Evolutionary conservation across 768 basidiomycete genomes (phyloP).

Genomic region (Mycena belliarum): DNA sequence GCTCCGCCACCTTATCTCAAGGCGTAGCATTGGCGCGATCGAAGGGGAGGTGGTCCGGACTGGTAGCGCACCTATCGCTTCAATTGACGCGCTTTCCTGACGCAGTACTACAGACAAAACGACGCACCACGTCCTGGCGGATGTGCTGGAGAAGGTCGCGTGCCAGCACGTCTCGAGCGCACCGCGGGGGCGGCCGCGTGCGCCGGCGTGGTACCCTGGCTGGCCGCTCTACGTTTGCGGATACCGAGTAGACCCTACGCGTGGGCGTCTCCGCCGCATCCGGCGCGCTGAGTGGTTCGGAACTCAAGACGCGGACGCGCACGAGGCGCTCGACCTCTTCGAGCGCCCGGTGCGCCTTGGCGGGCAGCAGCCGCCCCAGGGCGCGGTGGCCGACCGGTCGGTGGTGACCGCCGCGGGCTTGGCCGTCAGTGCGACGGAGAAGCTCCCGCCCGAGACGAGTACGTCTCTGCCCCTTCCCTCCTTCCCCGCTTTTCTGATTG

Average conservation of each 20-base stretch:
- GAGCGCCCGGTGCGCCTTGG: slow-evolving; percentile 25
- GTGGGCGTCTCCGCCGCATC: slow-evolving; percentile 44
- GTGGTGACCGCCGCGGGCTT: slow-evolving; percentile 51
- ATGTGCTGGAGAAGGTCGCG: slow-evolving; percentile 64
- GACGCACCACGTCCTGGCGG: slow-evolving; percentile 70
- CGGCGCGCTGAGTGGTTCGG: slow-evolving; percentile 38
- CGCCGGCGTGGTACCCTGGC: slow-evolving; percentile 65
- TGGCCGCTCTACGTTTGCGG: slow-evolving; percentile 78
- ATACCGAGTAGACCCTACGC: slow-evolving; percentile 64
- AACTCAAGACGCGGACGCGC: slow-evolving; percentile 35
- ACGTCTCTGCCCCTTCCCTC: slow-evolving; percentile 19
- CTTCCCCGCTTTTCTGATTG: neutral
- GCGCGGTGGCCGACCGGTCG: slow-evolving; percentile 40
- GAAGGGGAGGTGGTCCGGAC: slow-evolving; percentile 21
- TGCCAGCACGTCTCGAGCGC: slow-evolving; percentile 57
- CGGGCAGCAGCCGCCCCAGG: slow-evolving; percentile 29
- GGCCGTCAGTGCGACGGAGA: slow-evolving; percentile 43
- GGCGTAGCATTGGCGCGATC: neutral
- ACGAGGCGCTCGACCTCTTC: slow-evolving; percentile 17
- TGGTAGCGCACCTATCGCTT: neutral
- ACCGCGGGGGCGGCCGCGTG: slow-evolving; percentile 62
- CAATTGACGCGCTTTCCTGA: neutral
- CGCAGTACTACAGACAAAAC: slow-evolving; percentile 47
- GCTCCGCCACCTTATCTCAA: slow-evolving; percentile 15
- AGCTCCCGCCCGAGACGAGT: slow-evolving; percentile 53